Evolutionary conservation across 306 rosid genomes (phyloP).

Genomic region (Lathyrus oleraceus): DNA sequence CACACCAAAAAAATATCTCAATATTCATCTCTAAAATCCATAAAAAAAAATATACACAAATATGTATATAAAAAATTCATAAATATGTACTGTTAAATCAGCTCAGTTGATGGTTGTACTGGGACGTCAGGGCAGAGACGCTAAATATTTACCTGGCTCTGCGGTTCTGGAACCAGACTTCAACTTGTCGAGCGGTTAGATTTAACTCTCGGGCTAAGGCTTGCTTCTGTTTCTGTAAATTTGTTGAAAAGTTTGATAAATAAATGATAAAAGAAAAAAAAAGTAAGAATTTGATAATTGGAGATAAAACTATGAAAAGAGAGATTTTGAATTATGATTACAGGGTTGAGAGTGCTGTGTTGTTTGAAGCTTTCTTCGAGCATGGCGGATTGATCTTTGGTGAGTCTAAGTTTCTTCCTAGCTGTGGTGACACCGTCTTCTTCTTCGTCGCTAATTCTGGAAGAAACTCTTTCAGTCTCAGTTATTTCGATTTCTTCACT

Average conservation of each 20-base stretch:
- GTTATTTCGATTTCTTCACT: conserved; percentile 57
- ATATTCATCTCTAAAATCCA: too few species aligned
- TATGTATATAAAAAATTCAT: too few species aligned
- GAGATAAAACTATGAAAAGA: neutral
- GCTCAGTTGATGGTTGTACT: too few species aligned
- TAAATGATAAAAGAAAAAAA: neutral
- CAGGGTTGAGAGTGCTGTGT: conserved; percentile 95
- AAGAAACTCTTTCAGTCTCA: conserved; percentile 51
- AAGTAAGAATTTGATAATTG: neutral
- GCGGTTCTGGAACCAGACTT: conserved; percentile 97
- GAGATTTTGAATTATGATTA: conserved; percentile 34
- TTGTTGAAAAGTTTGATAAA: neutral
- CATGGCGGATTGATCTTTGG: conserved; percentile 86
- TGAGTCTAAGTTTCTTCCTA: conserved; percentile 90
- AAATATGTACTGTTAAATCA: too few species aligned
- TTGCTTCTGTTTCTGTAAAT: conserved; percentile 86
- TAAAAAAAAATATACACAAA: too few species aligned
- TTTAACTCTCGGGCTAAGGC: conserved; percentile 81
- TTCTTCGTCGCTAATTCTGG: conserved; percentile 82
- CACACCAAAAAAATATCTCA: neutral
- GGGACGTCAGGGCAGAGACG: too few species aligned
- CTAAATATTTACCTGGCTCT: conserved; percentile 69
- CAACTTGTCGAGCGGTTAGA: conserved; percentile 87
- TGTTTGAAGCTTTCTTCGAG: conserved; percentile 93
- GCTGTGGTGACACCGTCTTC: conserved; percentile 76